These are phyloP conservation scores for Stropharia rugosoannulata DNA, from an alignment of 768 basidiomycete genomes.

Conservation along the genomic window DNA sequence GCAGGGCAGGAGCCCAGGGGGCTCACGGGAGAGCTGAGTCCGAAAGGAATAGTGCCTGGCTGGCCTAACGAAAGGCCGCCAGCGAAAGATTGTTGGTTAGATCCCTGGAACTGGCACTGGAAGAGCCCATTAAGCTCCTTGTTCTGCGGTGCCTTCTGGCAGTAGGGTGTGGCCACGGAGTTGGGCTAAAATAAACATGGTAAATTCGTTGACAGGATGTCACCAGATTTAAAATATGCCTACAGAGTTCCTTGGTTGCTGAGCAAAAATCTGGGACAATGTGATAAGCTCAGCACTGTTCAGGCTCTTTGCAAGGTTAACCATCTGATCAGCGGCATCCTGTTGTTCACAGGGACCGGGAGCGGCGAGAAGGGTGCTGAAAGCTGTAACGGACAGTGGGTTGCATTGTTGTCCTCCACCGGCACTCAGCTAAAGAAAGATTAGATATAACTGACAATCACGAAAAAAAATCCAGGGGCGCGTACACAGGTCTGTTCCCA, in stretches of 20 bases:
- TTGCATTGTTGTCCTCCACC: slow-evolving; percentile 61
- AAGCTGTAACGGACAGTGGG: slow-evolving; percentile 51
- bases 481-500: slow-evolving; percentile 57
- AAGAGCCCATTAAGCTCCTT: slow-evolving; percentile 50
- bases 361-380: slow-evolving; percentile 58
- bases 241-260: slow-evolving; percentile 51
- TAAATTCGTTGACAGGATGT: slow-evolving; percentile 22
- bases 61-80: slow-evolving; percentile 32
- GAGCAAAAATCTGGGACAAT: slow-evolving; percentile 46
- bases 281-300: slow-evolving; percentile 42
- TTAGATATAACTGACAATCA: background rate
- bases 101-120: slow-evolving; percentile 49
- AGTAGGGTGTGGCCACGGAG: slow-evolving; percentile 47
- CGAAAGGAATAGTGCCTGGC: slow-evolving; percentile 46
- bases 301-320: slow-evolving; percentile 43
- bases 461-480: slow-evolving; percentile 10
- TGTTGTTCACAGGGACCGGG: slow-evolving; percentile 56
- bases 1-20: slow-evolving; percentile 49
- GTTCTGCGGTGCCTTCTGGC: slow-evolving; percentile 48
- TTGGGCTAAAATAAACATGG: slow-evolving; percentile 32
- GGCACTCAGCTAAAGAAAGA: slow-evolving; percentile 41
- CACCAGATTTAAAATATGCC: slow-evolving; percentile 17
- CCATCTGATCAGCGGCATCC: slow-evolving; percentile 51
- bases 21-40: slow-evolving; percentile 31
- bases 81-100: slow-evolving; percentile 40